Evolutionary conservation across 495 filamentous ascomycete genomes (phyloP), one percentile per base, ranked within the genome.

Genomic region (Neurospora sp.): DNA sequence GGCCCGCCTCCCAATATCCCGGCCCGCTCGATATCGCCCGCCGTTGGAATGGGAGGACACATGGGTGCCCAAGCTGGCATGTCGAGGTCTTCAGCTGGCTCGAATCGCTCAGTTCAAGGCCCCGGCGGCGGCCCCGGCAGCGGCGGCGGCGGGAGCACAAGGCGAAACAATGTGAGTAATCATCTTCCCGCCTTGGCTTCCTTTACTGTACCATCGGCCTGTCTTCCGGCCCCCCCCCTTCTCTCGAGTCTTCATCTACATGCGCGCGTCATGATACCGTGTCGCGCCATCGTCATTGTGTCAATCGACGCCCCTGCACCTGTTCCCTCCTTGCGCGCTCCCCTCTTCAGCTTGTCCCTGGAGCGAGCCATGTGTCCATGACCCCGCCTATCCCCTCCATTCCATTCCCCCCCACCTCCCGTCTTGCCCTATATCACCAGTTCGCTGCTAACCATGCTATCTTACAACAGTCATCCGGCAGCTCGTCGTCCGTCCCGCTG

Each of bases 81-180:
- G 73, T 83, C 85, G 71, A 83, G 86, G 11, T 82, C 81, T 8
- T 86, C 85, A 5, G 81, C 81, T 11, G 82, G 82, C 19, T 83
- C 84, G 38, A 74, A 48, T 38, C 74, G 71, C 71, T 77, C 76
- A 66, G 75, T 69, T 71, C 75, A 66, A 72, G 70, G 39, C 76
- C 66, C 71, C 76, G 80, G 76, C 79, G 79, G 21, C 15, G 71
- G 71, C n/a, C 75, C 31, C 8, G 48, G 71, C 28, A 73, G 73
- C 17, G 71, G 71, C 39, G 73, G 79, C 45, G 77, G 77, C 69
- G 83, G 82, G 34, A 80, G 81, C 74, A 80, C 82, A 59, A 82
- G 84, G 73, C 83, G 86, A 73, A 79, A 79, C 70, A 88, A 86
- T 82, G 86, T 88, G 77, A 86, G 86, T 87, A 71, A 42, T 62